Base-by-base conservation (phyloP, 1,284 basidiomycete species). In the Moesziomyces sp. region DNA sequence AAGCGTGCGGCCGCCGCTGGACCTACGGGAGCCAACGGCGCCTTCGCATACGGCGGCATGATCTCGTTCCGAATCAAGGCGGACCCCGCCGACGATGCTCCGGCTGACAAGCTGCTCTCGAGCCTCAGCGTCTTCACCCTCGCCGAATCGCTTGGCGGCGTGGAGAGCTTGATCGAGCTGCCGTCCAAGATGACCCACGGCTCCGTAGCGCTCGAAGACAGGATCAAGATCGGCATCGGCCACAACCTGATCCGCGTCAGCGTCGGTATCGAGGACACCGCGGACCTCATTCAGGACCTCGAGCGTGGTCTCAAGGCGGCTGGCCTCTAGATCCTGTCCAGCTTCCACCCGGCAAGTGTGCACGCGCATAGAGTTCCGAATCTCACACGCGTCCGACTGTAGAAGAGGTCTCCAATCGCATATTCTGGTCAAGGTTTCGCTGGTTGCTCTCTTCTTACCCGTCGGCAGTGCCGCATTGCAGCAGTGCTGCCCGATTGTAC, bases 121-220 rank as follows among this genome's bases (percentile, higher is more conserved):
- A 84, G 88, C 2, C 87, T 91, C 35, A 85, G 88, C 45, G 83
- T 96, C 47, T 95, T 97, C 82, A 89, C 91, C 14, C 88, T 98
- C 18, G 95, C 95, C 3, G 94, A 97, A 87, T 91, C 89, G 49
- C 86, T 97, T 6, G 95, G 95, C 3, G 95, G 94, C 0, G 93
- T 97, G 16, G 95, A 98, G 88, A 91, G 90, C 83, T 86, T 97
- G 52, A 92, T 92, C 8, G 93, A 96, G 85, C 88, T 76, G 44
- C 85, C 85, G 18, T 74, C 80, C 43, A 79, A 77, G 75, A 86
- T 86, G 85, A 86, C 85, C 6, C 85, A 86, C 67, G 85, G 81
- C 19, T 80, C 79, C 11, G 77, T 97, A 92, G 94, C 93, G n/a
- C 91, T 93, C 81, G 91, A 78, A 49, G 78, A 81, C 61, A 58